Evolutionary conservation across 805 yeast genomes (phyloP).

Genomic region (Wickerhamiella slavikovae): DNA sequence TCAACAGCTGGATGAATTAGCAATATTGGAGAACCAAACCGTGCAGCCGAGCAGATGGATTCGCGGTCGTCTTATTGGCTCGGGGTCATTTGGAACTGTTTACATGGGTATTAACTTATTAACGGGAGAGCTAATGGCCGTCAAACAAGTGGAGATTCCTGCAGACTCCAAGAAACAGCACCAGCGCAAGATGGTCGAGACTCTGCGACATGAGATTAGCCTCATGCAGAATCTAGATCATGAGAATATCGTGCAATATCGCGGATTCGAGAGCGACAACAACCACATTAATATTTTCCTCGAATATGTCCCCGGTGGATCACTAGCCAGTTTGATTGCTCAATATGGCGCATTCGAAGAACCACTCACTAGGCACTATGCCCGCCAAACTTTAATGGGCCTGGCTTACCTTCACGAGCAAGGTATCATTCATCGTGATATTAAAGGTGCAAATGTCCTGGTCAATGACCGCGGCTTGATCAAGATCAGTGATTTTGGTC

Average conservation of each 20-base stretch:
- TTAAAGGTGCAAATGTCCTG: constrained; percentile 72
- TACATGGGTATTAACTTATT: constrained; percentile 77
- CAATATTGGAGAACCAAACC: constrained; percentile 18
- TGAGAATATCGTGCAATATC: constrained; percentile 78
- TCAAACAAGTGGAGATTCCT: constrained; percentile 72
- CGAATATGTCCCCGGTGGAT: constrained; percentile 57
- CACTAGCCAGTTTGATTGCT: constrained; percentile 45
- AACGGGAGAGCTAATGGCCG: constrained; percentile 94
- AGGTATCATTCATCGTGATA: constrained; percentile 67
- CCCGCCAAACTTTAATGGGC: constrained; percentile 58
- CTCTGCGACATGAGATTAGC: constrained; percentile 22
- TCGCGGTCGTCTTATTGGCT: constrained; percentile 81
- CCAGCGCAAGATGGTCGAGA: constrained; percentile 11
- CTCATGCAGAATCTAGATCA: constrained; percentile 64
- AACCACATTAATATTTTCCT: constrained; percentile 56
- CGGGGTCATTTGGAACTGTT: constrained; percentile 89
- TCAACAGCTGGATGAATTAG: background rate
- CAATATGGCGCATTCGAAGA: constrained; percentile 70
- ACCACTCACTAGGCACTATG: constrained; percentile 47
- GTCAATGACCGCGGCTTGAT: constrained; percentile 66
- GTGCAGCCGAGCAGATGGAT: constrained; percentile 68
- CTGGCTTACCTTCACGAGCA: constrained; percentile 52
- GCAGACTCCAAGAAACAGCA: constrained; percentile 13
- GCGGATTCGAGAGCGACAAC: constrained; percentile 68
- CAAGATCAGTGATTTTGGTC: constrained; percentile 75